Evolutionary conservation across 2,329 filamentous ascomycete species (phyloP).

Genomic region (Penicillium psychrosexuale): DNA sequence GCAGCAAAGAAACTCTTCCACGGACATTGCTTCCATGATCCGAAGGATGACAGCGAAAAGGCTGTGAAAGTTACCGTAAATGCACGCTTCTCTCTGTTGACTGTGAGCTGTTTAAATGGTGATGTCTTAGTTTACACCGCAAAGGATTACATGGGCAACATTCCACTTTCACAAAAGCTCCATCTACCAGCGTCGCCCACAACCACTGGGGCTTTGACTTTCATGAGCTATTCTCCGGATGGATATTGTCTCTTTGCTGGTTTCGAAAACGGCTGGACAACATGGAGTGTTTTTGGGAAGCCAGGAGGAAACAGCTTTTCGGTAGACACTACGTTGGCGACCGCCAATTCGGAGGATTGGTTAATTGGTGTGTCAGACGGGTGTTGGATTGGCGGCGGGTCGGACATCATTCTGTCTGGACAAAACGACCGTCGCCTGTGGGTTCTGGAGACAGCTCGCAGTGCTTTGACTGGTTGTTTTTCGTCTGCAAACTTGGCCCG

Average conservation of each 20-base stretch:
- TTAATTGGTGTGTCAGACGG: constrained; percentile 73
- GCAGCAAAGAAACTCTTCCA: constrained; percentile 69
- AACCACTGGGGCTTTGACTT: constrained; percentile 68
- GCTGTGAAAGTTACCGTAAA: constrained; percentile 82
- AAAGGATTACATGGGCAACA: constrained; percentile 88
- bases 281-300: constrained; percentile 97
- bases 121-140: constrained; percentile 86
- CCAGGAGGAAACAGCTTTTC: constrained; percentile 79
- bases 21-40: constrained; percentile 85
- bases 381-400: constrained; percentile 83
- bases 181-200: constrained; percentile 64
- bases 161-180: constrained; percentile 79
- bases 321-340: constrained; percentile 61
- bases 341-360: constrained; percentile 75
- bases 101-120: constrained; percentile 77
- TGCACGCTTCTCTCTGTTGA: constrained; percentile 89
- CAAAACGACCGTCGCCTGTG: constrained; percentile 74
- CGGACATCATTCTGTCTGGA: constrained; percentile 74
- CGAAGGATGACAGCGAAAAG: constrained; percentile 56
- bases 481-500: constrained; percentile 86
- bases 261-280: constrained; percentile 88
- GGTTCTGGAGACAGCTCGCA: constrained; percentile 88
- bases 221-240: constrained; percentile 84
- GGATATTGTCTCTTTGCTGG: constrained; percentile 95
- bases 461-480: constrained; percentile 88